Percentiles rank a stretch among this genome's conserved stretches.
These are phyloP conservation scores for Tylopilus sp. DNA, from an alignment of 768 basidiomycete species.

Conservation along the genomic window DNA sequence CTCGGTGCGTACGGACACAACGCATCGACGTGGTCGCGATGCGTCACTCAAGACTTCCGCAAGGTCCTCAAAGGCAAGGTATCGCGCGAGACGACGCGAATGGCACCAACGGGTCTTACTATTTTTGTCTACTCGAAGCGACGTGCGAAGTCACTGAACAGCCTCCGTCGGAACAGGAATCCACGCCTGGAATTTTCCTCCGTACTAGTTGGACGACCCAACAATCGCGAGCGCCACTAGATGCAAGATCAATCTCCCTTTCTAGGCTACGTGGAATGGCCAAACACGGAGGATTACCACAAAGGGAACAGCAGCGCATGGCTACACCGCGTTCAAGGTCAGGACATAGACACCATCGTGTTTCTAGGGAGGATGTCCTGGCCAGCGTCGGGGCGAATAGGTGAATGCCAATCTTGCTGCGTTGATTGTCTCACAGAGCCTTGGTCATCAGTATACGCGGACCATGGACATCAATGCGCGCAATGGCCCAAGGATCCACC, in stretches of 20 bases:
- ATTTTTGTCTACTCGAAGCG: conserved; percentile 58
- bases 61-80: conserved; percentile 55
- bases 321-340: conserved; percentile 43
- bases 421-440: conserved; percentile 1
- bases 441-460: conserved; percentile 56
- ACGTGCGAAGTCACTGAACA: conserved; percentile 73
- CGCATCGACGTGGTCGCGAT: conserved; percentile 32
- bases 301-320: conserved; percentile 66
- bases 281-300: conserved; percentile 68
- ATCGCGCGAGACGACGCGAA: conserved; percentile 29
- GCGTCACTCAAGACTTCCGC: conserved; percentile 43
- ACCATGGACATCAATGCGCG: conserved; percentile 58
- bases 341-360: conserved; percentile 40
- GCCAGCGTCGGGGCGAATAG: conserved; percentile 75
- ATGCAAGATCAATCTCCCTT: conserved; percentile 3
- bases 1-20: conserved; percentile 38
- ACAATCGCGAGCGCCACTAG: conserved; percentile 7
- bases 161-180: conserved; percentile 10
- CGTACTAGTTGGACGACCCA: conserved; percentile 62
- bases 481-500: conserved; percentile 71
- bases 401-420: conserved; percentile 29
- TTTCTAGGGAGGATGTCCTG: conserved; percentile 63
- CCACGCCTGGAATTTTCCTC: conserved; percentile 18
- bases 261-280: conserved; percentile 50
- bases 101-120: conserved; percentile 22